Evolutionary conservation across 177 flowering plant genomes (phyloP).

Genomic region (Vitis hybrid): DNA sequence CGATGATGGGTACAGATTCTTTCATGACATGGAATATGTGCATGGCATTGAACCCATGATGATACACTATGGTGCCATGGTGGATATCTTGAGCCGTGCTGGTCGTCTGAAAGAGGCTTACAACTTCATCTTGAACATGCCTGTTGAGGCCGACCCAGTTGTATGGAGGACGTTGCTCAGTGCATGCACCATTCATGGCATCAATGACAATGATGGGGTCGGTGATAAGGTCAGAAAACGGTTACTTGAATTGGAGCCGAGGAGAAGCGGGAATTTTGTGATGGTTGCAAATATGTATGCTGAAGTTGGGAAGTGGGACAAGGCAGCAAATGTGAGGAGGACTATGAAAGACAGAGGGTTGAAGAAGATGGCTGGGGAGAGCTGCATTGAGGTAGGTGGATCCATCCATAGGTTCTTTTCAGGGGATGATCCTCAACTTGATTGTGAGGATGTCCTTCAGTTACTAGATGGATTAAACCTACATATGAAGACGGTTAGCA

Average conservation of each 20-base stretch:
- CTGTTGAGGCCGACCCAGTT: slow-evolving; percentile 55
- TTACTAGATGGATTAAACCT: slow-evolving; percentile 38
- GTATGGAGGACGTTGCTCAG: slow-evolving; percentile 74
- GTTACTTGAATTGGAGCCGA: slow-evolving; percentile 71
- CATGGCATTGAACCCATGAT: slow-evolving; percentile 56
- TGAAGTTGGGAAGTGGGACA: slow-evolving; percentile 68
- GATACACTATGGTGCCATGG: slow-evolving; percentile 80
- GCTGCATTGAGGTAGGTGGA: slow-evolving; percentile 59
- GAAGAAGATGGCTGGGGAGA: slow-evolving; percentile 75
- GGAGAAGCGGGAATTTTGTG: slow-evolving; percentile 64
- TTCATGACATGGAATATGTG: slow-evolving; percentile 54
- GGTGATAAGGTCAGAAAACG: slow-evolving; percentile 43
- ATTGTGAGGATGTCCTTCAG: slow-evolving; percentile 28
- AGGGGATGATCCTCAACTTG: slow-evolving; percentile 43
- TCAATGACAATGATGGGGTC: slow-evolving; percentile 30
- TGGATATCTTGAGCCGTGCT: slow-evolving; percentile 72
- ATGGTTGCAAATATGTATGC: slow-evolving; percentile 80
- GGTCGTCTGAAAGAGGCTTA: slow-evolving; percentile 75
- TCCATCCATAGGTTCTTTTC: slow-evolving; percentile 45
- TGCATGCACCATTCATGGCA: slow-evolving; percentile 58
- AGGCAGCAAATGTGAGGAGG: slow-evolving; percentile 52
- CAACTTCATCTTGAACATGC: slow-evolving; percentile 52
- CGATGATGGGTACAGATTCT: slow-evolving; percentile 57
- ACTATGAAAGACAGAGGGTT: slow-evolving; percentile 47
- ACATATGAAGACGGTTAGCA: slow-evolving; percentile 38